Conservation (phyloP, 257 asterid genomes). For the Echites panduratus region DNA sequence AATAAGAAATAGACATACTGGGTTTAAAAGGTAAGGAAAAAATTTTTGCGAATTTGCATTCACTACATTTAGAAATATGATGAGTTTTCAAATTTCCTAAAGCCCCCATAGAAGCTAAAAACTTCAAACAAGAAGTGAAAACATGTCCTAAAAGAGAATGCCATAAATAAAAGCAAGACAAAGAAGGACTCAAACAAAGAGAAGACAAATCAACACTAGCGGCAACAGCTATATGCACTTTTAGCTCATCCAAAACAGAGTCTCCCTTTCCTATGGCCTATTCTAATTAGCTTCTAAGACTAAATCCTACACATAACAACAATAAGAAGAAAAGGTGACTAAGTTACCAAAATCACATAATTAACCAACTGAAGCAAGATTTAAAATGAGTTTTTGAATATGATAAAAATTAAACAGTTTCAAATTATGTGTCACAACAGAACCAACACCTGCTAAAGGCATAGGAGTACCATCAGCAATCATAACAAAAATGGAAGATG, state of each 20-base stretch:
- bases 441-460: background rate
- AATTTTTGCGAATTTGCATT: no score
- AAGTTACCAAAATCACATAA: background rate
- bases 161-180: background rate
- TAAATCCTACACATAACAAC: background rate
- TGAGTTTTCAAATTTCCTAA: background rate
- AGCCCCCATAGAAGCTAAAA: background rate
- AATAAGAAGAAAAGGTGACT: background rate
- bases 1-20: background rate
- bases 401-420: background rate
- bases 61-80: background rate
- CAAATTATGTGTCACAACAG: background rate
- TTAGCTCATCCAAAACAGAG: background rate
- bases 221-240: background rate
- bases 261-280: background rate
- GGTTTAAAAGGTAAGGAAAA: background rate
- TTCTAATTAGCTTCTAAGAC: background rate
- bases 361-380: background rate
- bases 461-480: background rate
- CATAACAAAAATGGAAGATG: background rate
- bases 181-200: background rate
- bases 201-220: background rate
- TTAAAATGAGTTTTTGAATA: background rate
- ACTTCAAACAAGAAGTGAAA: background rate
- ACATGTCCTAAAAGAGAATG: conserved; percentile 1